Conservation (phyloP, 2,329 filamentous ascomycete species). For the Mycosphaerelloides madeirae region DNA sequence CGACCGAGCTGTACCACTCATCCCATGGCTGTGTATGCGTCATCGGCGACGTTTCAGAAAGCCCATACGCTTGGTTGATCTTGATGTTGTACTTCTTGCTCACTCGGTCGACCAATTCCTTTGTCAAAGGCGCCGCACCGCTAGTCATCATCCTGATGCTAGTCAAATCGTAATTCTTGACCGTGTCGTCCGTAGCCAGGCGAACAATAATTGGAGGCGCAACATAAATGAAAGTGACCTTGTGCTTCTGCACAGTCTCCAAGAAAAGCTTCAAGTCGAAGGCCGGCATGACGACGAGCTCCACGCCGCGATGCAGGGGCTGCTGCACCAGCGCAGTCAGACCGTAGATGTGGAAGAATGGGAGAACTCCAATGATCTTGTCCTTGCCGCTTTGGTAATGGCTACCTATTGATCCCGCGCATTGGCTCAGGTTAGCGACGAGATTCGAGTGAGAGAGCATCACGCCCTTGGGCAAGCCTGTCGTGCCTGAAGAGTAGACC, state of each 20-base stretch:
- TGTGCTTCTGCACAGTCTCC: conserved; percentile 65
- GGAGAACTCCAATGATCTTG: conserved; percentile 70
- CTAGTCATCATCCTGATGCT: conserved; percentile 78
- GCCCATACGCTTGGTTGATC: conserved; percentile 88
- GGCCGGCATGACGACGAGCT: conserved; percentile 66
- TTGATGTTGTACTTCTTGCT: conserved; percentile 68
- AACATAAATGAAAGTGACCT: conserved; percentile 72
- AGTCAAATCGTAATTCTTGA: conserved; percentile 77
- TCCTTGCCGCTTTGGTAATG: conserved; percentile 53
- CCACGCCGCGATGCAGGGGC: conserved; percentile 60
- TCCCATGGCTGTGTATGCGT: conserved; percentile 53
- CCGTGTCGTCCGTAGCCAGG: conserved; percentile 70
- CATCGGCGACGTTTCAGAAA: conserved; percentile 54
- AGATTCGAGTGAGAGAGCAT: conserved; percentile 81
- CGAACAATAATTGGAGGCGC: conserved; percentile 79
- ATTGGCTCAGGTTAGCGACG: conserved; percentile 60
- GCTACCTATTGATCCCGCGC: conserved; percentile 50
- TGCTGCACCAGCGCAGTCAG: conserved; percentile 69
- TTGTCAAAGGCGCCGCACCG: conserved; percentile 79
- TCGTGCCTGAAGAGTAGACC: conserved; percentile 86
- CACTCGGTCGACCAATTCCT: conserved; percentile 71
- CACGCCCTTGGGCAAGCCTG: conserved; percentile 86
- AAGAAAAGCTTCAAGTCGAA: conserved; percentile 82
- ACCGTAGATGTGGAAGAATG: conserved; percentile 89
- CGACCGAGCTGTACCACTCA: conserved; percentile 72